These are phyloP conservation scores for Penicillium ucsense DNA, from an alignment of 495 filamentous ascomycete species.

Conservation along the genomic window DNA sequence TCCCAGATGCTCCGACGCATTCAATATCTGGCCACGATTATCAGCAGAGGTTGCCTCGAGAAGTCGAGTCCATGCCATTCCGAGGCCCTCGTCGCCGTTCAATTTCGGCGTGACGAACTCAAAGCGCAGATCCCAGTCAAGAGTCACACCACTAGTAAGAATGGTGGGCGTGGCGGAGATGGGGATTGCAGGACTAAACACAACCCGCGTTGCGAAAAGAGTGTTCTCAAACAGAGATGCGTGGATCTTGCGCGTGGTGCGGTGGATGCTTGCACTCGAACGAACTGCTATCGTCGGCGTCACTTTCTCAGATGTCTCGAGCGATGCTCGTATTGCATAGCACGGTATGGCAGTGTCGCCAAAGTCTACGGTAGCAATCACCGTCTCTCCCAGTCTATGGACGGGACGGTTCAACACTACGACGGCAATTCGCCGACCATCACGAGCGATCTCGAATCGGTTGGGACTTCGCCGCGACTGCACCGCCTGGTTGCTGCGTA, in stretches of 20 bases:
- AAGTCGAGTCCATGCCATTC: slow-evolving; percentile 30
- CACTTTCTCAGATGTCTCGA: slow-evolving; percentile 75
- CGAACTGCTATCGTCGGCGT: slow-evolving; percentile 72
- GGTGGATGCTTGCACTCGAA: slow-evolving; percentile 68
- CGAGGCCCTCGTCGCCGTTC: slow-evolving; percentile 19
- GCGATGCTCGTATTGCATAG: slow-evolving; percentile 64
- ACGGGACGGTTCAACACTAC: slow-evolving; percentile 84
- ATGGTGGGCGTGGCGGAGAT: slow-evolving; percentile 75
- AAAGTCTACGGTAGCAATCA: slow-evolving; percentile 78
- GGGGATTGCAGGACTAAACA: slow-evolving; percentile 76
- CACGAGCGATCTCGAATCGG: slow-evolving; percentile 88
- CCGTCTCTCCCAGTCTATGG: slow-evolving; percentile 80
- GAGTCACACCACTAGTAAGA: slow-evolving; percentile 71
- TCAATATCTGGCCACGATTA: slow-evolving; percentile 61
- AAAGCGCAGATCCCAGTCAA: slow-evolving; percentile 78
- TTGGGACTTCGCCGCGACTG: slow-evolving; percentile 61
- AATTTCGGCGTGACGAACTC: slow-evolving; percentile 70
- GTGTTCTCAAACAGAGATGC: slow-evolving; percentile 69
- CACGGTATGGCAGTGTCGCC: slow-evolving; percentile 60
- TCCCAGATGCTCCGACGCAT: slow-evolving; percentile 62
- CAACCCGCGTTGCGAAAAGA: slow-evolving; percentile 64
- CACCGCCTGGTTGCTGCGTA: slow-evolving; percentile 58
- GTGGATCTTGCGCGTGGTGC: slow-evolving; percentile 74
- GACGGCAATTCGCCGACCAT: slow-evolving; percentile 73
- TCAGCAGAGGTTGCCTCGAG: slow-evolving; percentile 54